Conservation (phyloP, 1,139 yeast species). For the Wickerhamomyces sp. region DNA sequence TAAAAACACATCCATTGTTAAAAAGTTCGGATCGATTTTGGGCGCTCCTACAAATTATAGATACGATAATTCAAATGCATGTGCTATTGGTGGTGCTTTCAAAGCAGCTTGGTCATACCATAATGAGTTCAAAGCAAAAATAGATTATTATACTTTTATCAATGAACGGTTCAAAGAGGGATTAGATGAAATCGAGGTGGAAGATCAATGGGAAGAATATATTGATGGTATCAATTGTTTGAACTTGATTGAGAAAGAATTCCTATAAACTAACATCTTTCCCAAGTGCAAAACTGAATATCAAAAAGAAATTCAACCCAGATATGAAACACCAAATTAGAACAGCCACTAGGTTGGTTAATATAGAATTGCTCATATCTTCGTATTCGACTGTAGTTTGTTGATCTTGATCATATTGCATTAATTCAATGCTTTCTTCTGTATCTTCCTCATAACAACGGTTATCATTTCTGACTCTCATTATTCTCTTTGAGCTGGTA, state of each 20-base stretch:
- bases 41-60: constrained; percentile 57
- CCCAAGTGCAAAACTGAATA: constrained; percentile 67
- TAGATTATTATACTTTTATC: constrained; percentile 30
- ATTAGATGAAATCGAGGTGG: constrained; percentile 35
- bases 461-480: constrained; percentile 40
- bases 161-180: constrained; percentile 42
- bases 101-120: constrained; percentile 68
- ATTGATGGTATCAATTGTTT: constrained; percentile 29
- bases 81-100: constrained; percentile 93
- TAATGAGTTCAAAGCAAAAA: constrained; percentile 7
- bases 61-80: constrained; percentile 81
- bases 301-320: constrained; percentile 69
- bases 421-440: constrained; percentile 13
- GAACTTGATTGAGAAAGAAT: constrained; percentile 26
- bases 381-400: constrained; percentile 18
- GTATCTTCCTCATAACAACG: constrained; percentile 7
- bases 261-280: constrained; percentile 46
- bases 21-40: constrained; percentile 64
- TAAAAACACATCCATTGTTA: constrained; percentile 61
- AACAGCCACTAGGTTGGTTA: constrained; percentile 54
- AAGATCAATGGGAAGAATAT: constrained; percentile 29
- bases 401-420: constrained; percentile 7
- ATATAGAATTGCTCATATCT: constrained; percentile 48
- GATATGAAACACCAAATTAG: constrained; percentile 73
- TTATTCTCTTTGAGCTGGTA: constrained; percentile 55